Conservation (phyloP, 148 eudicot genomes). For the Silene latifolia region DNA sequence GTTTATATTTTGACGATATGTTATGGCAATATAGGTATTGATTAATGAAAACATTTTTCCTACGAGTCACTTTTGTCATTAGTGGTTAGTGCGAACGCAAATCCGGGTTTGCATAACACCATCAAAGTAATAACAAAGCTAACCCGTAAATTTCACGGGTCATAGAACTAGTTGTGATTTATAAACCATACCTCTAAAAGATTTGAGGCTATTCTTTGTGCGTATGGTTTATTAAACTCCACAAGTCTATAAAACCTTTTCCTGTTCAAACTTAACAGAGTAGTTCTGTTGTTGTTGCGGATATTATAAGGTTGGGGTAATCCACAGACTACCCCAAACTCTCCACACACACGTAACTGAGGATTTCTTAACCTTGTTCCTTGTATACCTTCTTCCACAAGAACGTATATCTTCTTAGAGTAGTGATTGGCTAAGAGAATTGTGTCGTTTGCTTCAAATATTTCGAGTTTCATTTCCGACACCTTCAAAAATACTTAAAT, state of each 20-base stretch:
- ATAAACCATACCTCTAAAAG: background rate
- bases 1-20: too few relatives aligned
- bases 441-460: background rate
- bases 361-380: background rate
- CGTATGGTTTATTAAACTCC: background rate
- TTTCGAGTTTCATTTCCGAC: background rate
- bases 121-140: too few relatives aligned
- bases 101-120: too few relatives aligned
- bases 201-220: background rate
- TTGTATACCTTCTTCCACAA: background rate
- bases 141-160: too few relatives aligned
- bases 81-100: too few relatives aligned
- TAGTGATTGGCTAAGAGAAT: background rate
- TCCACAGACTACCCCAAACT: background rate
- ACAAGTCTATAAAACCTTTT: too few relatives aligned
- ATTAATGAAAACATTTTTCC: too few relatives aligned
- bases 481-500: background rate
- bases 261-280: background rate
- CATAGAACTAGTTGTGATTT: too few relatives aligned
- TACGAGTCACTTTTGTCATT: too few relatives aligned
- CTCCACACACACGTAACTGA: background rate
- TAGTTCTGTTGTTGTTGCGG: background rate
- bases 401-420: background rate
- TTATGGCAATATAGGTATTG: too few relatives aligned
- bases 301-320: background rate